Conservation (phyloP, 306 rosid genomes). For the Astragalus membranaceus region DNA sequence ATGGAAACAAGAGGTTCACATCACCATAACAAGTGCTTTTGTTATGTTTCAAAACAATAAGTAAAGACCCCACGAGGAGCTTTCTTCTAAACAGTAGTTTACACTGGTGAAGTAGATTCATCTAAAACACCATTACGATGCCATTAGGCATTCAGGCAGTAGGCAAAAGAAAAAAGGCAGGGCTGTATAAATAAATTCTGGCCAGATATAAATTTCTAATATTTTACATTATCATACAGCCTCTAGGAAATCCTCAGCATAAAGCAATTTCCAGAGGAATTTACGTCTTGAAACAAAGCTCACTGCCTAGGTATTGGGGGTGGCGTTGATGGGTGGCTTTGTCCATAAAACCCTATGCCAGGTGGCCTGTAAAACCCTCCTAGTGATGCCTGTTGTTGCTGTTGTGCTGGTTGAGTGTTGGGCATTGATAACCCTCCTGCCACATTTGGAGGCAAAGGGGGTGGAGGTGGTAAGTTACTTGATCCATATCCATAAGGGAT, state of each 20-base stretch:
- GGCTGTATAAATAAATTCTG: constrained; percentile 10
- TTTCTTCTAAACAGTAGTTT: neutral
- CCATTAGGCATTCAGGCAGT: neutral
- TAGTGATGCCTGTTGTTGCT: constrained; percentile 45
- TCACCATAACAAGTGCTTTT: neutral
- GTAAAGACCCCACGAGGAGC: neutral
- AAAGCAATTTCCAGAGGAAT: constrained; percentile 21
- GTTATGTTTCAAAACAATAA: neutral
- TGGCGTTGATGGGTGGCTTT: constrained; percentile 52
- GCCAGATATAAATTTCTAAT: constrained; percentile 34
- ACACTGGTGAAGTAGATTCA: neutral
- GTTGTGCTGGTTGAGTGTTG: constrained; percentile 42
- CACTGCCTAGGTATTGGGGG: constrained; percentile 76
- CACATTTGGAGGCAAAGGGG: constrained; percentile 66
- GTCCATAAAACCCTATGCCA: constrained; percentile 74
- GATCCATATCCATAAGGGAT: constrained; percentile 64
- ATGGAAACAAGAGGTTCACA: constrained; percentile 1
- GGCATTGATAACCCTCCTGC: constrained; percentile 58
- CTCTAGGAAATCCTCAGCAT: constrained; percentile 27
- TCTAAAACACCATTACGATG: neutral
- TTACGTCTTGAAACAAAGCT: constrained; percentile 19
- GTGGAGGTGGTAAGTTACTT: constrained; percentile 65
- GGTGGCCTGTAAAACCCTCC: constrained; percentile 73
- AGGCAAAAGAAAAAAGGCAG: neutral
- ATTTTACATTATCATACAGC: constrained; percentile 53